Percentiles rank a stretch among this genome's conserved stretches.
phyloP scores from a whole-genome alignment of 768 basidiomycete genomes.

The Butyriboletus loyo region DNA sequence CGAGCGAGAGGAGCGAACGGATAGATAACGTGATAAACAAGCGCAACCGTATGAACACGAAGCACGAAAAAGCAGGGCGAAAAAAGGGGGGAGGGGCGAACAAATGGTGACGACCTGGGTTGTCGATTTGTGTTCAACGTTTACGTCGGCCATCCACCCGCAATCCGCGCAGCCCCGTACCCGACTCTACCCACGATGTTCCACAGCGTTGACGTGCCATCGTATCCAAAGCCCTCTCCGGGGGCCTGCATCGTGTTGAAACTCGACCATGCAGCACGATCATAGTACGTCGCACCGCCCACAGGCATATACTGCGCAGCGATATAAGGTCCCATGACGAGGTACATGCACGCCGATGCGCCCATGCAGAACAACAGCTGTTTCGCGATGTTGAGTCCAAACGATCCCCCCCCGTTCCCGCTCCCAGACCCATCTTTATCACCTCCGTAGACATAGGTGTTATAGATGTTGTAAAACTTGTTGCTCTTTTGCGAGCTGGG shows the following conservation, averaged over 20 bases:
- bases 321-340: conserved; percentile 58
- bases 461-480: conserved; percentile 84
- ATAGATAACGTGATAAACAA: conserved; percentile 20
- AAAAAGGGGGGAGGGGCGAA: too few relatives aligned
- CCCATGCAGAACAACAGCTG: conserved; percentile 60
- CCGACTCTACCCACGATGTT: conserved; percentile 67
- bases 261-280: conserved; percentile 74
- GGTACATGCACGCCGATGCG: conserved; percentile 57
- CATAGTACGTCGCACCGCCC: conserved; percentile 72
- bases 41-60: conserved; percentile 17
- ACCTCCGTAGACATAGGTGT: conserved; percentile 58
- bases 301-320: conserved; percentile 53
- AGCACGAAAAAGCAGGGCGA: conserved; percentile 12
- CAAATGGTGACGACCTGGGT: conserved; percentile 9
- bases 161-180: conserved; percentile 72
- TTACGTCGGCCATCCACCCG: conserved; percentile 76
- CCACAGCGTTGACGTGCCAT: conserved; percentile 64
- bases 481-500: conserved; percentile 42
- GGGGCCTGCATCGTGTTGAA: conserved; percentile 70
- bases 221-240: conserved; percentile 67
- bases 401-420: conserved; percentile 17
- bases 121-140: conserved; percentile 6
- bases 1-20: not conserved
- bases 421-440: conserved; percentile 36
- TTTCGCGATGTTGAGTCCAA: conserved; percentile 36